Base-by-base conservation (phyloP, 345 rosid species). In the Sonneratia alba region DNA sequence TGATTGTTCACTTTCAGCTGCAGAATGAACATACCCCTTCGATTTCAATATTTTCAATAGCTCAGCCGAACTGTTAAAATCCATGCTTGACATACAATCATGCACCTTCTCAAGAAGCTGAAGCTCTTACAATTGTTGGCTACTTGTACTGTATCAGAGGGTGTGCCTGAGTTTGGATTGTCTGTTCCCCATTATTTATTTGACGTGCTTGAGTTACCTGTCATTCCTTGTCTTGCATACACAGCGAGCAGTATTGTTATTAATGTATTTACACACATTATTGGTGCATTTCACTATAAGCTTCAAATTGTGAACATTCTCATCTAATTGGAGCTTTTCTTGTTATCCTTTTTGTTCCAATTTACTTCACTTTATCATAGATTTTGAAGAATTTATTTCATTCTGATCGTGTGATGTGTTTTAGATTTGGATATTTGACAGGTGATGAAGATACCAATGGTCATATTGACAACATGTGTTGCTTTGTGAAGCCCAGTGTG, bases 371-470 rank as follows among this genome's bases (percentile, higher is more conserved):
- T 53, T 53, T 18, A 53, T 53, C 22, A 6, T 53, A 53, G 22
- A 3, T 53, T 53, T 53, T 13, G 22, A 24, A 21, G 34, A 9
- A 21, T 22, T 24, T n/a, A 1, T 53, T 19, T n/a, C 21, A 13
- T 57, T n/a, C 64, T 57, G 64, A 16, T 56, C 34, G 3, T 24
- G 18, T 45, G 15, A 34, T 14, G 69, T 8, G 48, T 73, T 48
- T n/a, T 66, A 10, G 36, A 40, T 40, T 51, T 36, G 72, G 40
- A 40, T 65, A 38, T 76, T 76, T 57, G 32, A 74, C 88, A 94
- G 97, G 97, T 76, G 99, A 92, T 82, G 97, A 95, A 79, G 99
- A 95, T 79, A 95, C 99, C 38, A 95, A 95, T 69, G 99, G 99
- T 24, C 99, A 92, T 73, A 87, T 95, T 67, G 97, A 95, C 78